phyloP scores from a whole-genome alignment of 179 eudicot genomes.

The Dionaea muscipula region DNA sequence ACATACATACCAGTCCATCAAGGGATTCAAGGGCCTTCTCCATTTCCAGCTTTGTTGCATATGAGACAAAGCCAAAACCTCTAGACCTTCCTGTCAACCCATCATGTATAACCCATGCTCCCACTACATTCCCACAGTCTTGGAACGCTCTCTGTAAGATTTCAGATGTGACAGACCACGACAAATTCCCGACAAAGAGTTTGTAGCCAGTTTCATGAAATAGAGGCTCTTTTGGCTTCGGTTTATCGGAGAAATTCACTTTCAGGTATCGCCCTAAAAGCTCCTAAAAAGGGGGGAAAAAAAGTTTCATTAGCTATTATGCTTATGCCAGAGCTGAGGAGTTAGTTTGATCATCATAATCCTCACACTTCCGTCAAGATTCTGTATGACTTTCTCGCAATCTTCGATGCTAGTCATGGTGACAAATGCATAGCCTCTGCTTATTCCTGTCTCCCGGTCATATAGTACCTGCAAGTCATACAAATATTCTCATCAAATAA shows the following conservation, averaged over 20 bases:
- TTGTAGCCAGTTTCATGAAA: constrained; percentile 86
- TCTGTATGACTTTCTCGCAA: constrained; percentile 51
- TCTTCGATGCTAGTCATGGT: constrained; percentile 89
- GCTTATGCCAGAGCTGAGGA: too few relatives aligned
- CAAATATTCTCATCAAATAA: too few relatives aligned
- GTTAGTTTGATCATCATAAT: neutral
- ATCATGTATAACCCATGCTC: constrained; percentile 76
- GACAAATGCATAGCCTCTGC: constrained; percentile 96
- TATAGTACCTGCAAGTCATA: constrained; percentile 58
- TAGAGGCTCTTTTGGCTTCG: constrained; percentile 53
- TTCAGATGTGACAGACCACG: constrained; percentile 82
- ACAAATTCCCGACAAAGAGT: constrained; percentile 74
- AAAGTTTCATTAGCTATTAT: neutral
- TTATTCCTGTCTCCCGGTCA: constrained; percentile 57
- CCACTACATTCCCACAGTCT: constrained; percentile 63
- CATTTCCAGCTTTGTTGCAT: constrained; percentile 48
- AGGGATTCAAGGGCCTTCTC: constrained; percentile 67
- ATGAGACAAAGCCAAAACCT: constrained; percentile 86
- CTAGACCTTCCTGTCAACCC: constrained; percentile 86
- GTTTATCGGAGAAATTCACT: constrained; percentile 81
- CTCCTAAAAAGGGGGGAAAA: constrained; percentile 27
- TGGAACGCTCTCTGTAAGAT: constrained; percentile 48
- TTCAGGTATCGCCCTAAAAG: constrained; percentile 72
- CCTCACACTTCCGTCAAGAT: constrained; percentile 82
- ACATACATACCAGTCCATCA: constrained; percentile 55